Evolutionary conservation across 768 basidiomycete genomes (phyloP).

Genomic region (Favolaschia claudopus): DNA sequence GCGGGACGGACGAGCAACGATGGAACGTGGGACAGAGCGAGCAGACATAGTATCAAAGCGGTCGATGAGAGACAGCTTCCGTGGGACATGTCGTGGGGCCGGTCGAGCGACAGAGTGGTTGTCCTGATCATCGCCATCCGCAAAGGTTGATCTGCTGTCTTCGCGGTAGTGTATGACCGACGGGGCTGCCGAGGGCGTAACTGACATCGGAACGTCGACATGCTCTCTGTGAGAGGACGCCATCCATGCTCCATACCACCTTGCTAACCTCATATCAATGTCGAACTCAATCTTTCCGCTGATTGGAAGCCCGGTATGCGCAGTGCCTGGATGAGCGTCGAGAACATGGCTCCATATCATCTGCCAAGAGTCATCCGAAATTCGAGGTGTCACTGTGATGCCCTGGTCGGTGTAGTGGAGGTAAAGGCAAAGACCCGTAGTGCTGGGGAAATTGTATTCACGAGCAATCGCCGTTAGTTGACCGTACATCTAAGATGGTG

Average conservation of each 20-base stretch:
- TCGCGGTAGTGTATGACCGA: constrained; percentile 59
- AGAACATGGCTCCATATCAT: constrained; percentile 72
- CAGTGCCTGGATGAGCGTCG: constrained; percentile 44
- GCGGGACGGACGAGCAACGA: constrained; percentile 32
- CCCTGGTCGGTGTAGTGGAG: constrained; percentile 68
- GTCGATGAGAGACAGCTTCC: constrained; percentile 75
- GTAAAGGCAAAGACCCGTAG: constrained; percentile 80
- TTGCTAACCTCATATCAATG: constrained; percentile 76
- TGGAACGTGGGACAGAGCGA: constrained; percentile 43
- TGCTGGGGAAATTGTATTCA: constrained; percentile 85
- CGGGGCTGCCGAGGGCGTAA: constrained; percentile 47
- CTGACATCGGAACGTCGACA: constrained; percentile 49
- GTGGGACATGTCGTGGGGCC: constrained; percentile 60
- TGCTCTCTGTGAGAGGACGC: constrained; percentile 53
- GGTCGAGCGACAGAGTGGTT: constrained; percentile 39
- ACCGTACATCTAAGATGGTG: constrained; percentile 64
- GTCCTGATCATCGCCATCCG: constrained; percentile 49
- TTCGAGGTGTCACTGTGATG: constrained; percentile 65
- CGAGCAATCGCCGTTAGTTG: constrained; percentile 82
- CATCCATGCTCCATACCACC: constrained; percentile 82
- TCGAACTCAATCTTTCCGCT: constrained; percentile 88
- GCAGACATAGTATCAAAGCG: constrained; percentile 57
- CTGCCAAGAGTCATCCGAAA: constrained; percentile 83
- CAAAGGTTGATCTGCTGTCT: constrained; percentile 59
- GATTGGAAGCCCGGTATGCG: constrained; percentile 59